Base-by-base conservation (phyloP, 1,139 yeast genomes). In the Debaryomyces singareniensis region DNA sequence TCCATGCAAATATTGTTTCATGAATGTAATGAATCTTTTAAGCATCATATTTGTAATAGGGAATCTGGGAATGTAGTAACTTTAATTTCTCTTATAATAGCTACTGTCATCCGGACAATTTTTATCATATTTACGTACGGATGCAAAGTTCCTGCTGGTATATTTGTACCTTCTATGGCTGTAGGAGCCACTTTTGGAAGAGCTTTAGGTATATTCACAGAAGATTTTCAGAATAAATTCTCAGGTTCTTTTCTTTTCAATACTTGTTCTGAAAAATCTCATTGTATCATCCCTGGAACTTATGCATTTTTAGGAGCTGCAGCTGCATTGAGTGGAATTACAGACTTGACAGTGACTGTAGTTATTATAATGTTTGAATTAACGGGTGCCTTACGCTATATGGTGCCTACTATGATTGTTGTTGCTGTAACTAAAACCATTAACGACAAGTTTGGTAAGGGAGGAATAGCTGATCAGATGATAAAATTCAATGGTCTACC, bases 301-400 rank as follows among this genome's bases (percentile, higher is more conserved):
- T 91, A 89, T 54, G 95, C 98, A 0, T 80, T 93, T 36, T 70
- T 93, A n/a, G 99, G 98, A 2, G 97, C 98, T 0, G 97, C 94
- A 1, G 93, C 97, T 2, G 87, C 96, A 0, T 65, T 93, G 29
- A 80, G 95, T 51, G 98, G 98, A 3, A 86, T 87, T 13, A 91
- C 98, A 1, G 85, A 91, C 43, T 61, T 93, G 39, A 87, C 96
- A 0, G 83, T 91, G 3, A 80, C 97, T 0, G 95, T 91, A 7
- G 98, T 87, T 1, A 91, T 93, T 5, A 82, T 93, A 26, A 83
- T 93, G 91, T 87, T 91, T 58, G 99, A 93, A 54, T 64, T 91
- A 31, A 91, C 97, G 0, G 97, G 97, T 14, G 97, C 96, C 2
- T 65, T 87, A 30, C 75, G 84, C 29, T 89, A 85, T 49, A 84